Percentiles rank a stretch among this genome's conserved stretches.
phyloP scores from a whole-genome alignment of 2,329 filamentous ascomycete species.

The Blumeriella jaapii region DNA sequence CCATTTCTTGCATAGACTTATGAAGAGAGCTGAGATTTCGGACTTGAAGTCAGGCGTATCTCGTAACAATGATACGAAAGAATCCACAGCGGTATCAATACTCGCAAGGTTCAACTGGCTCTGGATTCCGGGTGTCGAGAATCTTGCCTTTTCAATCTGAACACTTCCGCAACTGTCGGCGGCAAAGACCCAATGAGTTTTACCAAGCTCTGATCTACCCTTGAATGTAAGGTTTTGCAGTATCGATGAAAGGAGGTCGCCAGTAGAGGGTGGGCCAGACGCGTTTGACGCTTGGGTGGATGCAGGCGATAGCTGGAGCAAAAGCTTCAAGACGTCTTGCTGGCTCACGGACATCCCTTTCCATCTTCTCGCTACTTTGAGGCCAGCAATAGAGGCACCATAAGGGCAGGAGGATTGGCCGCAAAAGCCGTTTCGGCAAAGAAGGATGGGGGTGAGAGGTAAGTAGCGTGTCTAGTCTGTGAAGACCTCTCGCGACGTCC shows the following conservation, averaged over 20 bases:
- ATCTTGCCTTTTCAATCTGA: constrained; percentile 32
- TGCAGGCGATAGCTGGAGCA: constrained; percentile 42
- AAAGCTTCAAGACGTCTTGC: constrained; percentile 43
- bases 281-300: constrained; percentile 1
- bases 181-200: constrained; percentile 42
- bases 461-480: constrained; percentile 43
- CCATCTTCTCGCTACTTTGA: constrained; percentile 26
- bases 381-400: constrained; percentile 51
- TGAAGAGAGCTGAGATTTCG: constrained; percentile 48
- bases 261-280: background rate
- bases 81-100: constrained; percentile 33
- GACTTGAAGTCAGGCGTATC: constrained; percentile 25
- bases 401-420: constrained; percentile 46
- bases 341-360: constrained; percentile 33
- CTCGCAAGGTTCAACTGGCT: constrained; percentile 9
- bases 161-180: constrained; percentile 36
- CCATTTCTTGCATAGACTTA: constrained; percentile 48
- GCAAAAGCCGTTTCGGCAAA: constrained; percentile 48
- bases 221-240: constrained; percentile 43
- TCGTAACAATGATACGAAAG: constrained; percentile 39
- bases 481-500: constrained; percentile 39
- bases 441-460: constrained; percentile 57
- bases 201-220: constrained; percentile 30
- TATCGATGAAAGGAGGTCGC: constrained; percentile 35
- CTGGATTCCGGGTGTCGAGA: background rate